These are phyloP conservation scores for Helenozyma baotianmanensis DNA, from an alignment of 805 yeast genomes.

Conservation along the genomic window DNA sequence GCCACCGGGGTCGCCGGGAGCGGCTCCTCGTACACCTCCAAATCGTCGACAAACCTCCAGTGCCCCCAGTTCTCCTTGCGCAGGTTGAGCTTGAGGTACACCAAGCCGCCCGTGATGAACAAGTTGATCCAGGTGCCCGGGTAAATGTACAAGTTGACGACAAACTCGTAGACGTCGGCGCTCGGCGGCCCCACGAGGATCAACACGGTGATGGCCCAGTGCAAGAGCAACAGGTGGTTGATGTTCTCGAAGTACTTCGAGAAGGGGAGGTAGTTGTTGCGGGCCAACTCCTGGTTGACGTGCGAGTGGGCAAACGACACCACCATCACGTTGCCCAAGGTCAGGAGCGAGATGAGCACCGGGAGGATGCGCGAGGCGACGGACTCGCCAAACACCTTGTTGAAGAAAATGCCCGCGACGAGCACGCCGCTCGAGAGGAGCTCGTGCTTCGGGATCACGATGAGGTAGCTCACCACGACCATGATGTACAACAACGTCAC, in stretches of 20 bases:
- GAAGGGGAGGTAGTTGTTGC: conserved; percentile 48
- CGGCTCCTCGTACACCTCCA: too few species aligned
- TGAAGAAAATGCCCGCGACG: conserved; percentile 60
- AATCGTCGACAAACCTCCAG: too few species aligned
- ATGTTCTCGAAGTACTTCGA: conserved; percentile 41
- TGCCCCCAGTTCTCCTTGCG: conserved; percentile 36
- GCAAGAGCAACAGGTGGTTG: conserved; percentile 45
- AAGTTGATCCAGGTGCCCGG: conserved; percentile 60
- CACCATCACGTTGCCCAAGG: conserved; percentile 61
- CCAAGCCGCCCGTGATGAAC: conserved; percentile 47
- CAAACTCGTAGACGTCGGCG: conserved; percentile 58
- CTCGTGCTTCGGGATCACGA: conserved; percentile 47
- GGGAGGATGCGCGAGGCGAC: conserved; percentile 48
- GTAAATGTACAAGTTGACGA: conserved; percentile 57
- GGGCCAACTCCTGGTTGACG: conserved; percentile 55
- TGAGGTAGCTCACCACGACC: conserved; percentile 55
- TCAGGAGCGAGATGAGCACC: conserved; percentile 54
- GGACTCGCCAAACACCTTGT: conserved; percentile 53
- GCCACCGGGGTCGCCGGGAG: neutral
- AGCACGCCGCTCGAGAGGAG: conserved; percentile 54
- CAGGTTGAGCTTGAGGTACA: conserved; percentile 45
- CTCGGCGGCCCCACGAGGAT: conserved; percentile 58
- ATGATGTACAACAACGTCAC: conserved; percentile 52
- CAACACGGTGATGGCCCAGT: conserved; percentile 52
- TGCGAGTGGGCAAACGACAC: conserved; percentile 59